Percentiles rank a stretch among this genome's conserved stretches.
Conservation (phyloP, 1,284 basidiomycete species). For the Leucoagaricus sp. region DNA sequence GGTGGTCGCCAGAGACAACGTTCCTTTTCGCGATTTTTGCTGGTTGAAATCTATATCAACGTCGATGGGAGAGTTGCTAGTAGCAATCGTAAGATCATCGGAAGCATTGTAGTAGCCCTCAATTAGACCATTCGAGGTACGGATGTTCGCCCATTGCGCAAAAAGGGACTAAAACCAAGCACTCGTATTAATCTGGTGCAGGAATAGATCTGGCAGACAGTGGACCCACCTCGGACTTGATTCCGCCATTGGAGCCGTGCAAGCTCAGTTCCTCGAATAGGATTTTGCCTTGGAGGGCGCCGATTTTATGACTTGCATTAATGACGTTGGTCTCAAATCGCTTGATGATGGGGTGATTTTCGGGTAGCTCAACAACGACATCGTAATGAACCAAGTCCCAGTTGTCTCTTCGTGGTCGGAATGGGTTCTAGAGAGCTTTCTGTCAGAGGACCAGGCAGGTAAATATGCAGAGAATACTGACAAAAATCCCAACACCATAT, state of each 20-base stretch:
- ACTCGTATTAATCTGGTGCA: not conserved
- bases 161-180: not conserved
- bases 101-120: conserved; percentile 6
- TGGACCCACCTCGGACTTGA: conserved; percentile 1
- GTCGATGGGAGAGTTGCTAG: conserved; percentile 7
- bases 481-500: conserved; percentile 12
- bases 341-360: conserved; percentile 8
- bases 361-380: conserved; percentile 9
- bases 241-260: conserved; percentile 5
- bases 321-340: conserved; percentile 5
- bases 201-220: not conserved
- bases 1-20: conserved; percentile 2
- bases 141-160: conserved; percentile 6
- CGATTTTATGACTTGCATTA: not conserved
- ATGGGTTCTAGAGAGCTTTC: not conserved
- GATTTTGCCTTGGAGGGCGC: conserved; percentile 5
- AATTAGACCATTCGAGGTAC: conserved; percentile 4
- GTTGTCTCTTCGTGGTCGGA: not conserved
- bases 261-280: conserved; percentile 5
- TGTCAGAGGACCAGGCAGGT: not conserved
- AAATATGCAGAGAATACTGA: not conserved
- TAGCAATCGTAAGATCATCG: not conserved
- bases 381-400: not conserved
- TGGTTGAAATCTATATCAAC: conserved; percentile 9
- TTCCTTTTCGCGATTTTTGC: not conserved